These are phyloP conservation scores for Gaultheria prostrata DNA, from an alignment of 148 eudicot genomes.

Conservation along the genomic window DNA sequence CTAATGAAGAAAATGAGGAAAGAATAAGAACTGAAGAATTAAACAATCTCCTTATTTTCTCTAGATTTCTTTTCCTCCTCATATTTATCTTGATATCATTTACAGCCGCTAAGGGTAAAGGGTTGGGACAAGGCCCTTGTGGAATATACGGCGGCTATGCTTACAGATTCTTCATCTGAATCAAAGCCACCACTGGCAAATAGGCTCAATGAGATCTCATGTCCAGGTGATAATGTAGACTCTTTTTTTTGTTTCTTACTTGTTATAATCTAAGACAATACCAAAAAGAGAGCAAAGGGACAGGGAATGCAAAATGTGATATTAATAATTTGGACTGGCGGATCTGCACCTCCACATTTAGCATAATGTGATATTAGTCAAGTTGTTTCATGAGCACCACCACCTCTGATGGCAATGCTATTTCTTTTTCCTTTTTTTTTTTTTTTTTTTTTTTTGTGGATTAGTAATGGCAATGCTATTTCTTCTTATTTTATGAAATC, in stretches of 20 bases:
- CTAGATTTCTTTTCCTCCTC: neutral
- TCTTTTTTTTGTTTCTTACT: neutral
- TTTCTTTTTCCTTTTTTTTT: too few species aligned
- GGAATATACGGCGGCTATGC: constrained; percentile 64
- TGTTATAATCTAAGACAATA: neutral
- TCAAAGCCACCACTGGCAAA: constrained; percentile 48
- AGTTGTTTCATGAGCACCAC: neutral
- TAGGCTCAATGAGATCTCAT: constrained; percentile 65
- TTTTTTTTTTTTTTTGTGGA: too few species aligned
- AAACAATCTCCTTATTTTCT: neutral
- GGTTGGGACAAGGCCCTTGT: constrained; percentile 89
- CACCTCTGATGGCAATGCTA: too few species aligned
- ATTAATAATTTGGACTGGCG: neutral
- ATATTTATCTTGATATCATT: neutral
- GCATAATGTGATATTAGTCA: neutral
- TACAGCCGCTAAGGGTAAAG: constrained; percentile 78
- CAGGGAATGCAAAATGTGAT: neutral
- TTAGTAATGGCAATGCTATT: neutral
- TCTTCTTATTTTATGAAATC: neutral
- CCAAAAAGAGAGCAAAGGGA: neutral
- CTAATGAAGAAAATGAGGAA: neutral
- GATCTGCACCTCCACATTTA: neutral
- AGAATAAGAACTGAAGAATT: neutral
- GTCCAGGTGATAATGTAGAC: constrained; percentile 61
- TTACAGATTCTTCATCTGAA: constrained; percentile 57